Conservation (phyloP, 2,329 filamentous ascomycete genomes). For the Stagonosporopsis tanaceti region DNA sequence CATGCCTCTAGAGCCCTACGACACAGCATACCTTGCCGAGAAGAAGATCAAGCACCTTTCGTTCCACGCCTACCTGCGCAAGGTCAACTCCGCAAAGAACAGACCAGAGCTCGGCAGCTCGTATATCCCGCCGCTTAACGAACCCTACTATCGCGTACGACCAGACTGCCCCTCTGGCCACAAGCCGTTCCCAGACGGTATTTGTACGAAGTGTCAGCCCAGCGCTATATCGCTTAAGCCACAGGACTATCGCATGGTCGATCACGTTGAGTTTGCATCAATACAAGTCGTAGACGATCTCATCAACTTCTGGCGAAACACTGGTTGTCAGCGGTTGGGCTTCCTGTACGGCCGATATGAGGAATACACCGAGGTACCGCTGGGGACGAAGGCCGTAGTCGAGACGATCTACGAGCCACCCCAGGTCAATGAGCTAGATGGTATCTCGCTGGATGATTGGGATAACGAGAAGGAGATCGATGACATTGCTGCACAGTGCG, state of each 20-base stretch:
- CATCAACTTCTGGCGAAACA: conserved; percentile 89
- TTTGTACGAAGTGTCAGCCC: conserved; percentile 97
- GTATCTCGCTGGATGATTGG: conserved; percentile 85
- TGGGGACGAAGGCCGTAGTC: conserved; percentile 93
- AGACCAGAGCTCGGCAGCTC: conserved; percentile 93
- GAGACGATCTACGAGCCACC: conserved; percentile 98
- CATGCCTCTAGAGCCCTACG: conserved; percentile 94
- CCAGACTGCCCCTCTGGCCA: conserved; percentile 92
- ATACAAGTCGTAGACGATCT: conserved; percentile 86
- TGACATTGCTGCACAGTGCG: conserved; percentile 80
- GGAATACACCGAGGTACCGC: conserved; percentile 89
- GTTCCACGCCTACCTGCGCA: conserved; percentile 92
- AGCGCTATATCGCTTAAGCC: conserved; percentile 95
- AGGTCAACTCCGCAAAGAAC: conserved; percentile 95
- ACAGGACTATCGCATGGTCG: conserved; percentile 94
- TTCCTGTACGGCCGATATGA: conserved; percentile 91
- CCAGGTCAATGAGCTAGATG: conserved; percentile 87
- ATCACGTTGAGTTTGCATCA: conserved; percentile 95
- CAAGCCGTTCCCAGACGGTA: conserved; percentile 91
- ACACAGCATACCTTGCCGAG: conserved; percentile 84
- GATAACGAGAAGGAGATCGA: conserved; percentile 84
- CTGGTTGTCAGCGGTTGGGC: conserved; percentile 83
- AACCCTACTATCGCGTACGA: conserved; percentile 91
- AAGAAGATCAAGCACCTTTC: conserved; percentile 99
- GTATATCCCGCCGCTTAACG: conserved; percentile 92